Evolutionary conservation across 805 yeast species (phyloP).

Genomic region (Starmerella floricola): DNA sequence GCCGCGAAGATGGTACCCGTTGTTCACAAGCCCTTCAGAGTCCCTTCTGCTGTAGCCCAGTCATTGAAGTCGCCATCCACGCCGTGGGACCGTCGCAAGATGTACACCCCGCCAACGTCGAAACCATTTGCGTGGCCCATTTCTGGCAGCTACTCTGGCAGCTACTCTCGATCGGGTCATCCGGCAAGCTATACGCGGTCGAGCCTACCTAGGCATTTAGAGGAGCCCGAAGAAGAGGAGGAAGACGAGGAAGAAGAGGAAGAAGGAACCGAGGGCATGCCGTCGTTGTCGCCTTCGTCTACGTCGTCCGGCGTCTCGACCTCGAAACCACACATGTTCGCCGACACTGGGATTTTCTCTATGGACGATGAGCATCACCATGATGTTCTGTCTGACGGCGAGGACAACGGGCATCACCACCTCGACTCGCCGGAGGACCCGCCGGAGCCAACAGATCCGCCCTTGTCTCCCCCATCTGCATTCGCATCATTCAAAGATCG

Average conservation of each 20-base stretch:
- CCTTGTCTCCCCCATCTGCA: not conserved
- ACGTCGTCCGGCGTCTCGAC: not conserved
- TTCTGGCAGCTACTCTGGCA: not conserved
- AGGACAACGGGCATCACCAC: not conserved
- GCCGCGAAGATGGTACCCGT: conserved; percentile 16
- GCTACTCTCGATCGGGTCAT: too few species aligned
- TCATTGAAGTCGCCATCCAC: conserved; percentile 16
- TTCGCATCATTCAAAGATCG: not conserved
- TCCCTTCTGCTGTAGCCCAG: conserved; percentile 22
- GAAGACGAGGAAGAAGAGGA: conserved; percentile 7
- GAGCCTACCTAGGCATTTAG: conserved; percentile 15
- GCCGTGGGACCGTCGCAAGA: conserved; percentile 22
- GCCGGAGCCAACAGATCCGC: not conserved
- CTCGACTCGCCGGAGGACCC: too few species aligned
- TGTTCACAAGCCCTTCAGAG: conserved; percentile 22
- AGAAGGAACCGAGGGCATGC: conserved; percentile 3
- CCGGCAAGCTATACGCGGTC: conserved; percentile 3
- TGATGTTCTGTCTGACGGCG: not conserved
- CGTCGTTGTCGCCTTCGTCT: conserved; percentile 4
- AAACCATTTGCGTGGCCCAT: not conserved
- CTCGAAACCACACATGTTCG: conserved; percentile 1
- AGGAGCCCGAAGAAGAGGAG: conserved; percentile 15
- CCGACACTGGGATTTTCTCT: conserved; percentile 11
- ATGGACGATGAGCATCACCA: conserved; percentile 14
- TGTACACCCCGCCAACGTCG: conserved; percentile 24